Evolutionary conservation across 2,329 filamentous ascomycete genomes (phyloP).

Genomic region (Claviceps sp.): DNA sequence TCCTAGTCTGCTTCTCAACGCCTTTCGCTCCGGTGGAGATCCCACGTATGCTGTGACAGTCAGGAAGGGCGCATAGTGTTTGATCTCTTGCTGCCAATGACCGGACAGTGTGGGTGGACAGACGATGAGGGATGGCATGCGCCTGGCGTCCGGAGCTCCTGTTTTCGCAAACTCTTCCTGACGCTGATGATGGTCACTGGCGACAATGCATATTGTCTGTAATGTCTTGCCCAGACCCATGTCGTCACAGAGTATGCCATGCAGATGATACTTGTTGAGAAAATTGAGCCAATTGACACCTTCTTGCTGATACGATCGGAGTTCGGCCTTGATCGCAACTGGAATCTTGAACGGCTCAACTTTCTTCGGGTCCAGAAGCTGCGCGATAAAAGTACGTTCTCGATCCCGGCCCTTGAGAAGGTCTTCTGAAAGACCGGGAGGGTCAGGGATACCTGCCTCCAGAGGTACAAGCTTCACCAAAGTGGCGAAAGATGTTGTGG

Average conservation of each 20-base stretch:
- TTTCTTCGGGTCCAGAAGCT: conserved; percentile 93
- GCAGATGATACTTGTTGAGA: conserved; percentile 93
- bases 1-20: conserved; percentile 54
- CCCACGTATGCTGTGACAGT: conserved; percentile 84
- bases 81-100: conserved; percentile 97
- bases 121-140: conserved; percentile 81
- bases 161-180: conserved; percentile 84
- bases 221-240: conserved; percentile 98
- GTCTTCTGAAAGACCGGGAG: conserved; percentile 79
- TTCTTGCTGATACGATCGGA: conserved; percentile 95
- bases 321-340: conserved; percentile 90
- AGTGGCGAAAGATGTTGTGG: conserved; percentile 93
- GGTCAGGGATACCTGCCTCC: conserved; percentile 93
- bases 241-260: conserved; percentile 96
- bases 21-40: conserved; percentile 65
- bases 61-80: conserved; percentile 89
- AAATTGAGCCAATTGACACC: conserved; percentile 98
- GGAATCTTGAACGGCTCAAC: conserved; percentile 89
- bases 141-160: conserved; percentile 60
- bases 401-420: conserved; percentile 81
- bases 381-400: conserved; percentile 90
- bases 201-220: conserved; percentile 94
- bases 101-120: conserved; percentile 93
- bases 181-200: conserved; percentile 89
- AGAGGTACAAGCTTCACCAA: conserved; percentile 93